These are phyloP conservation scores for Suillus lakei DNA, from an alignment of 768 basidiomycete species.

Conservation along the genomic window DNA sequence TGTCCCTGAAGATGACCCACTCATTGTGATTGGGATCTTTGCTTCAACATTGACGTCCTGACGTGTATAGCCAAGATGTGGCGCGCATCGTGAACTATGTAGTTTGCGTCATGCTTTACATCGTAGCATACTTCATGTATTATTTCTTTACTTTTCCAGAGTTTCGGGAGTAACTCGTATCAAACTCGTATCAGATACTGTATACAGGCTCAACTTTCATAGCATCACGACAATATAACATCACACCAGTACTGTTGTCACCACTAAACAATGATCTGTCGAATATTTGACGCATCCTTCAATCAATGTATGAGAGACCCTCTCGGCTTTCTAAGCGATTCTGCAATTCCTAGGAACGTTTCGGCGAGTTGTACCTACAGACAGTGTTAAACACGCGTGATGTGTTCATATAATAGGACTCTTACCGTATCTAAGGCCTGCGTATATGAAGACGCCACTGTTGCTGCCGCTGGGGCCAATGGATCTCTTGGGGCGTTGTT, in stretches of 20 bases:
- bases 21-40: no score
- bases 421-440: slow-evolving; percentile 57
- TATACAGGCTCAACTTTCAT: no score
- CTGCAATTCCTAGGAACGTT: slow-evolving; percentile 62
- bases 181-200: no score
- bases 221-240: no score
- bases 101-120: no score
- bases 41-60: background rate
- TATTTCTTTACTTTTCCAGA: background rate
- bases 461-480: slow-evolving; percentile 34
- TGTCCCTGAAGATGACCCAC: no score
- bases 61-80: no score
- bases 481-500: slow-evolving; percentile 47
- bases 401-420: background rate
- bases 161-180: background rate
- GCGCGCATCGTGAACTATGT: no score
- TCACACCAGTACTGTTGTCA: background rate
- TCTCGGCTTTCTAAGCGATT: slow-evolving; percentile 60
- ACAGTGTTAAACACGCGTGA: background rate
- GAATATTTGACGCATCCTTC: background rate
- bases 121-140: no score
- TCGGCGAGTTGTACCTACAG: slow-evolving; percentile 56
- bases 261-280: background rate
- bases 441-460: slow-evolving; percentile 50
- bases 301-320: slow-evolving; percentile 47